Evolutionary conservation across 2,329 filamentous ascomycete species (phyloP), one percentile per base, ranked within the genome.

Genomic region (Microthyrium microscopicum): DNA sequence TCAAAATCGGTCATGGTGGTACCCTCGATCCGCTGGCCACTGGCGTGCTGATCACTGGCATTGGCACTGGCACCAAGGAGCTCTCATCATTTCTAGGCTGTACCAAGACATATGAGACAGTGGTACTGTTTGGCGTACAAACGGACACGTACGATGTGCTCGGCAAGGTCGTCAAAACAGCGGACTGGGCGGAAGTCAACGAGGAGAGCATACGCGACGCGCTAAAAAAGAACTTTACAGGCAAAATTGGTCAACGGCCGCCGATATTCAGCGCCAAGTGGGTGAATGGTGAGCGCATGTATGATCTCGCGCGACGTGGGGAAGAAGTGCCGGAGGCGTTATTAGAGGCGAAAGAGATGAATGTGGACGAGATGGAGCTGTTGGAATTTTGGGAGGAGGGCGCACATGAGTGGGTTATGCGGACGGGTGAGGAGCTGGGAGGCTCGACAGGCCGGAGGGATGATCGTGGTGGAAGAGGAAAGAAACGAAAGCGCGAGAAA

Each of bases 1-100:
- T 95, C 44, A 98, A 95, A 62, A 80, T 95, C 48, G 89, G 89
- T 21, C 89, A 98, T 58, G 89, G 89, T 39, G 89, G 89, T 27
- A 98, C 89, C 2, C 68, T 98, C 13, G 89, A 98, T 50, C 89
- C 89, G 18, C 68, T 94, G 46, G 89, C 89, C 6, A 93, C 85
- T 1, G 89, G 89, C 29, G 81, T 98, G 17, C 68, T 98, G 31
- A 84, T 95, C 41, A 65, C 89, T 5, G 89, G 87, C 36, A 66
- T 94, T 33, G 89, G 87, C 22, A 73, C 69, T 38, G 89, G 82
- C 25, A 98, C 89, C 35, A 98, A 95, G 55, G 61, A 68, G 11
- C 67, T 98, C 2, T 62, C 70, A 26, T 62, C 72, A 22, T 95
- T 94, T 52, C 64, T 95, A 28, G 66, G 71, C 35, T 94, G 89